These are phyloP conservation scores for Cutaneotrichosporon mucoides DNA, from an alignment of 1,284 basidiomycete genomes.

Conservation along the genomic window DNA sequence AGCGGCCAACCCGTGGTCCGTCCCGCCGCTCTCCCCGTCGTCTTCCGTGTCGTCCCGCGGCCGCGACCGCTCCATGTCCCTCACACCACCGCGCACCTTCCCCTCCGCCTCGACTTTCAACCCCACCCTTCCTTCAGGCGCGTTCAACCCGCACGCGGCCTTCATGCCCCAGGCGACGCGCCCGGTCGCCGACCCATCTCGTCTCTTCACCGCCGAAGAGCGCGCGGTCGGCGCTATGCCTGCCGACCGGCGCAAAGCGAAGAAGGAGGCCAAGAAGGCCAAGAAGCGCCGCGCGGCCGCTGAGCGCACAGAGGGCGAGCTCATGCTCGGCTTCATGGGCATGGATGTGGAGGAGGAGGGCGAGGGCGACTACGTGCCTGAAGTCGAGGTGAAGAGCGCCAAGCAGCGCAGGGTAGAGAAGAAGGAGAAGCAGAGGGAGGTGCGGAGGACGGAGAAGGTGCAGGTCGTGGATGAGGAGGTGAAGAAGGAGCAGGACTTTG, in stretches of 20 bases:
- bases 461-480: conserved; percentile 24
- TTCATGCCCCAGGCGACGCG: conserved; percentile 8
- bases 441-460: too few species aligned
- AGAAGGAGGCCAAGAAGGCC: conserved; percentile 46
- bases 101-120: not conserved
- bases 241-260: conserved; percentile 35
- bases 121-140: not conserved
- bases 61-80: conserved; percentile 4
- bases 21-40: conserved; percentile 4
- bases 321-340: conserved; percentile 39
- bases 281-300: conserved; percentile 40
- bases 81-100: conserved; percentile 7
- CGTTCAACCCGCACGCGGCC: not conserved
- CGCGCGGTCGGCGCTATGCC: conserved; percentile 34
- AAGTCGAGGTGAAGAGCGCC: conserved; percentile 2
- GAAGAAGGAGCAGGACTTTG: conserved; percentile 47
- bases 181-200: conserved; percentile 9
- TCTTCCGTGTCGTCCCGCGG: conserved; percentile 9
- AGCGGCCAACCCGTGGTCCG: not conserved
- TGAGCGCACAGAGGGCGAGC: conserved; percentile 40
- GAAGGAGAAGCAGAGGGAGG: conserved; percentile 9
- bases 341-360: conserved; percentile 38
- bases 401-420: conserved; percentile 7
- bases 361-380: not conserved
- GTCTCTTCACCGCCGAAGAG: conserved; percentile 46